phyloP scores from a whole-genome alignment of 257 asterid species.

The Cordia subcordata region DNA sequence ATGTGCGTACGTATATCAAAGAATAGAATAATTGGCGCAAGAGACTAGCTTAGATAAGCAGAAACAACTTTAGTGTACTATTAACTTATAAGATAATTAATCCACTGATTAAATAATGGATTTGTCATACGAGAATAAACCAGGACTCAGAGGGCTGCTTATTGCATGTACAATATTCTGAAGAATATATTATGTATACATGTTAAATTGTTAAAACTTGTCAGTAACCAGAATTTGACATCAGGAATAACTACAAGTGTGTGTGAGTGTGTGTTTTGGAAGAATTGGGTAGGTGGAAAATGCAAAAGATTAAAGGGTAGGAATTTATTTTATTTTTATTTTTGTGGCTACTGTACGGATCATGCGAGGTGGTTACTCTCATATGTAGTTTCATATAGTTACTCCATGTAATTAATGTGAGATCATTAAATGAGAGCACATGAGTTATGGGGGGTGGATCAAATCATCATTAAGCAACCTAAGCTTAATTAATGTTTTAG shows the following conservation, averaged over 20 bases:
- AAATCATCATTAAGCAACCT: slow-evolving; percentile 7
- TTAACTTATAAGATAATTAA: no score
- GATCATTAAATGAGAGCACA: slow-evolving; percentile 23
- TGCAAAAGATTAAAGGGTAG: slow-evolving; percentile 13
- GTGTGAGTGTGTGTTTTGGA: background rate
- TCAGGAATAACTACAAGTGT: background rate
- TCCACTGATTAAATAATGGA: no score
- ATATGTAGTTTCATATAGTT: background rate
- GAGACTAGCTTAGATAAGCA: background rate
- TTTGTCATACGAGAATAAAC: no score
- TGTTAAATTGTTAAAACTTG: no score
- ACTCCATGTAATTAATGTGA: slow-evolving; percentile 1
- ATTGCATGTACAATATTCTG: no score
- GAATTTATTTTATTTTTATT: background rate
- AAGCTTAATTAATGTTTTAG: background rate
- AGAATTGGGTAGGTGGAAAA: slow-evolving; percentile 16
- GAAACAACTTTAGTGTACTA: no score
- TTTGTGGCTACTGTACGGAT: slow-evolving; percentile 9
- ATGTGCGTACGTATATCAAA: no score
- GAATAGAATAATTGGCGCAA: background rate
- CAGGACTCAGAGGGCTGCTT: no score
- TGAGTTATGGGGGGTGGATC: slow-evolving; percentile 11
- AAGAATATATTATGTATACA: no score
- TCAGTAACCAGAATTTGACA: no score
- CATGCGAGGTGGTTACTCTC: slow-evolving; percentile 20